Base-by-base conservation (phyloP, 768 basidiomycete species). In the Rhodotorula taiwanensis region DNA sequence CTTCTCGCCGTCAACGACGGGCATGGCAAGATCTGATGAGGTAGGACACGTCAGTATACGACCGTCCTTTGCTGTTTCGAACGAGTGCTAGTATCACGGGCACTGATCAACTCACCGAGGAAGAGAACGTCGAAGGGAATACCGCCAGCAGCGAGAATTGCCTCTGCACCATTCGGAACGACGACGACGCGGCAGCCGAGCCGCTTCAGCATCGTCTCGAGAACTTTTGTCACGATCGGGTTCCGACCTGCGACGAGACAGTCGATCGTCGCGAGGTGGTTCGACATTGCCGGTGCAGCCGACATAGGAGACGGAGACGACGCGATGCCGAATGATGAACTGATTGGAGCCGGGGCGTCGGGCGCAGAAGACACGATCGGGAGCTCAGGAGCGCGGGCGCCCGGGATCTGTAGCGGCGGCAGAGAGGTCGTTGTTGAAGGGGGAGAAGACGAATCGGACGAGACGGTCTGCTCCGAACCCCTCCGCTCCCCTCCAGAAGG, bases 211-310 rank as follows among this genome's bases (percentile, higher is more conserved):
- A 98, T 77, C 4, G 93, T 98, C 76, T 97, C 92, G 52, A 97
- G 86, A 52, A 99, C 97, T 79, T 98, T 97, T 36, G 89, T 88
- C 0, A 92, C 94, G 68, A 98, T 97, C 3, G 95, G 95, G 72
- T 99, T 98, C 72, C 98, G 92, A 75, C 98, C 95, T 2, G 94
- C 95, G 41, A 99, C 81, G 31, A 99, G 76, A 72, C 90, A 92
- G 44, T 92, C 95, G 57, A 98, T 86, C n/a, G 86, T 85, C 44
- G 43, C 49, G 27, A 60, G 47, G 18, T 47, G 30, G 43, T 30
- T 51, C 18, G 39, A 14, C 28, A 34, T 34, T 25, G 41, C 47
- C 50, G 41, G 33, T 21, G 39, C 39, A 11, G 47, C 42, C 23
- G 54, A n/a, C 15, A 42, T 31, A 9, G 54, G 50, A 8, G 16